Evolutionary conservation across 2,329 filamentous ascomycete genomes (phyloP), one percentile per base, ranked within the genome.

Genomic region (Ophiobolus disseminans): DNA sequence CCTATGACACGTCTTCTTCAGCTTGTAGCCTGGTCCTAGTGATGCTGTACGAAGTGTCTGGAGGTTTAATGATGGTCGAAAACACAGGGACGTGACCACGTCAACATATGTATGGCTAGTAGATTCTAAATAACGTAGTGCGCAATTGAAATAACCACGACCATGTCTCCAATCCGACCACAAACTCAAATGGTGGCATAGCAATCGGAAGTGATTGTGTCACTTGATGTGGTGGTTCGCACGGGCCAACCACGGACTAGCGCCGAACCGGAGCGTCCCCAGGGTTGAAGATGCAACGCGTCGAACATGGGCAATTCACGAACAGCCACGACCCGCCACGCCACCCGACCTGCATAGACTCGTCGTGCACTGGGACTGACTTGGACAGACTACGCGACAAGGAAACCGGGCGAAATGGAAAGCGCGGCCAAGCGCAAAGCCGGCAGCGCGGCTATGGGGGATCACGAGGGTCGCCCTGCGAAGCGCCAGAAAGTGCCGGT

Each of bases 401-500:
- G 60, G 53, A 58, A 57, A 52, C 25, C 36, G 36, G 48, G 42
- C 48, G 54, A 60, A 58, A 74, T 77, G 75, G 75, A 77, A 57
- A 74, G 72, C 60, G 72, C 70, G 55, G 68, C 75, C 57, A 86
- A 86, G 77, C 80, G 83, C 71, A 85, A 84, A 73, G 77, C 77
- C 34, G 75, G 76, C 45, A 68, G 69, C 62, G 73, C 73, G 54
- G 75, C 74, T 57, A 76, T 75, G 59, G 75, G 79, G 44, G 81
- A 82, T 44, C 67, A 70, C 60, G 80, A 80, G 55, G 76, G 77
- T 60, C 81, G 80, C 67, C 78, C 80, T 64, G 73, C 79, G 54
- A 86, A 86, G 77, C 80, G 81, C 68, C 77, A 80, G 72, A 84
- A 82, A 74, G 63, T 81, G 50, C 77, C 81, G 75, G 82, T 85